Base-by-base conservation (phyloP, 345 rosid species). In the Cardiospermum halicacabum region DNA sequence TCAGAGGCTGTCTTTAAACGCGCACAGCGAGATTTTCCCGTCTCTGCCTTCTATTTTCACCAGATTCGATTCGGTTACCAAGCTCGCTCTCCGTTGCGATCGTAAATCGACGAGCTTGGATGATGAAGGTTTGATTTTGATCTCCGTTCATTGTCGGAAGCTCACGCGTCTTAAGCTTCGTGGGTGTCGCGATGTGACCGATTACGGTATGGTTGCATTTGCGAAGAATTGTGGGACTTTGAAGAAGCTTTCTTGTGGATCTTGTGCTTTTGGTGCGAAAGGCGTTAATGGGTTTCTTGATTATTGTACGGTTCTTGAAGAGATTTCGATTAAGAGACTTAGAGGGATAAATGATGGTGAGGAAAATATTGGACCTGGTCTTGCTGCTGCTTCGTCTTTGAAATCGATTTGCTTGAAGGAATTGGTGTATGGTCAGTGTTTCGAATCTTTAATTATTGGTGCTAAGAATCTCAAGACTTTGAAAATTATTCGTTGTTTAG, bases 81-180 rank as follows among this genome's bases (percentile, higher is more conserved):
- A 85, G 58, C 89, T 90, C 68, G 72, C 96, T 32, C 83, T 93
- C 26, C 82, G 89, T 2, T 93, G 95, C 68, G 89, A 83, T 72
- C 85, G 92, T 18, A 82, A 72, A 63, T 76, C 85, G 1, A 45
- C 77, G 56, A 86, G 94, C 78, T 39, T 91, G 11, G 79, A 74
- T 71, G 95, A 94, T 60, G 89, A 81, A 3, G 89, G 84, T 7
- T 72, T 93, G 64, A 36, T 75, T 22, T 64, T 71, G 59, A 83
- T 94, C 71, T 82, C 96, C 3, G 56, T 77, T 48, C 82, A 74
- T 18, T 90, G 97, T 71, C 77, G 60, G 66, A 81, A 78, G 65
- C 85, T 94, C 68, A 73, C 83, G 56, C 88, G 91, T 22, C 76
- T 94, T 53, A 91, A 94, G 88, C 96, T 93, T 74, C 97, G 99